A percentile compares a stretch with the other conserved stretches of the same genome.
Evolutionary conservation across 768 basidiomycete genomes (phyloP).

Genomic region (Boletus rufocinnamomeus): DNA sequence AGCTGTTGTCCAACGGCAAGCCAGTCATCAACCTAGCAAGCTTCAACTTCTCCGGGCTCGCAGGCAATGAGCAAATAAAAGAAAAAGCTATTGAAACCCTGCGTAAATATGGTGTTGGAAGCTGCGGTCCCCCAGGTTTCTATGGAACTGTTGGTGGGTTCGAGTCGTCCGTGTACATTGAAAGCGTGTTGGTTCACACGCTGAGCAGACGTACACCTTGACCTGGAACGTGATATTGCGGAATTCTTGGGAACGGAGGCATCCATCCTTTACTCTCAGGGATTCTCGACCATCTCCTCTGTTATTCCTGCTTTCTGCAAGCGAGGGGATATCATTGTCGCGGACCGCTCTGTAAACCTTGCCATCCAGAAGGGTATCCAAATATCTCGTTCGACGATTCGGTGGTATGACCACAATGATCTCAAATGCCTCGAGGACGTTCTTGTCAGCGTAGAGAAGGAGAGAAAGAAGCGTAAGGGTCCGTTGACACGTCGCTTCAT

Average conservation of each 20-base stretch:
- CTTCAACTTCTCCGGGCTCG: slow-evolving; percentile 89
- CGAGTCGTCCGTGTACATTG: background rate
- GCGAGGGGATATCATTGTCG: slow-evolving; percentile 96
- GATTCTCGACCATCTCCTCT: slow-evolving; percentile 87
- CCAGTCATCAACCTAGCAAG: slow-evolving; percentile 83
- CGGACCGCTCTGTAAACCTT: slow-evolving; percentile 94
- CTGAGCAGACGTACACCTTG: slow-evolving; percentile 81
- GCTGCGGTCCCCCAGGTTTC: slow-evolving; percentile 96
- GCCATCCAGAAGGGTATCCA: slow-evolving; percentile 95
- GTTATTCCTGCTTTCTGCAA: slow-evolving; percentile 98
- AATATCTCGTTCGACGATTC: slow-evolving; percentile 86
- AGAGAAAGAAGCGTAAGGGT: slow-evolving; percentile 77
- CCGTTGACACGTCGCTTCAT: slow-evolving; percentile 92
- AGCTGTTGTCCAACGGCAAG: slow-evolving; percentile 70
- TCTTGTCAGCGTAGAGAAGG: slow-evolving; percentile 80
- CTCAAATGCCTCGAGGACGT: slow-evolving; percentile 88
- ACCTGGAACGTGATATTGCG: slow-evolving; percentile 86
- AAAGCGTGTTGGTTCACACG: slow-evolving; percentile 5
- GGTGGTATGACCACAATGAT: slow-evolving; percentile 98
- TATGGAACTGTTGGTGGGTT: slow-evolving; percentile 90
- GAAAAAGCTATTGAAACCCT: slow-evolving; percentile 82
- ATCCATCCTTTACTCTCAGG: slow-evolving; percentile 91
- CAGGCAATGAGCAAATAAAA: slow-evolving; percentile 86
- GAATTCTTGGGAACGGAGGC: slow-evolving; percentile 88
- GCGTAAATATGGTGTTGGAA: slow-evolving; percentile 88